phyloP scores from a whole-genome alignment of 345 rosid genomes.

The Eucalyptus erythrocorys region DNA sequence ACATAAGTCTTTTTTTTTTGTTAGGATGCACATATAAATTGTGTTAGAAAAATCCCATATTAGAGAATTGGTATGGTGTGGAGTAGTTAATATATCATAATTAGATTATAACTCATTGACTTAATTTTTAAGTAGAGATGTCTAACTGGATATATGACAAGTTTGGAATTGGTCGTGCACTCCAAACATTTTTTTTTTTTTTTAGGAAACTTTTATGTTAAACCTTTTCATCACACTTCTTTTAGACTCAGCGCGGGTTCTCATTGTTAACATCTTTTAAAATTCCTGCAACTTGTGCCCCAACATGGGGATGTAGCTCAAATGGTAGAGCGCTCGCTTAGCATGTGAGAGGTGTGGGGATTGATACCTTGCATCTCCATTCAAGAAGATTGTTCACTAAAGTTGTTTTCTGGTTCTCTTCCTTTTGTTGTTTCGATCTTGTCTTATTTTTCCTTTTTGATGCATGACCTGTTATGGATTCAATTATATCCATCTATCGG shows the following conservation, averaged over 20 bases:
- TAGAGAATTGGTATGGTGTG: too few relatives aligned
- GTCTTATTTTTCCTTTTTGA: too few relatives aligned
- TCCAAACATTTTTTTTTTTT: too few relatives aligned
- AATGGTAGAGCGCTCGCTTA: constrained; percentile 61
- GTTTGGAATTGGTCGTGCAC: too few relatives aligned
- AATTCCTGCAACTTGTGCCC: background rate
- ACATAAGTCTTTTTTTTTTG: background rate
- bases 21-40: too few relatives aligned
- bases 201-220: background rate
- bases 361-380: constrained; percentile 35
- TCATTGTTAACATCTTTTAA: too few relatives aligned
- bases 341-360: constrained; percentile 50
- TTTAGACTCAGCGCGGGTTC: background rate
- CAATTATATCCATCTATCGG: too few relatives aligned
- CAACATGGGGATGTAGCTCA: constrained; percentile 43
- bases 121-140: too few relatives aligned
- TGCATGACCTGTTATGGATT: background rate
- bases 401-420: background rate
- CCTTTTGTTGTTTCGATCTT: background rate
- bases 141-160: too few relatives aligned
- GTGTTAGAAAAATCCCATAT: too few relatives aligned
- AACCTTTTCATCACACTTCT: background rate
- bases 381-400: constrained; percentile 1
- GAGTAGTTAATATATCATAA: too few relatives aligned
- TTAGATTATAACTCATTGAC: too few relatives aligned